Evolutionary conservation across 441 rosid species (phyloP).

Genomic region (Lagerstroemia fauriei): DNA sequence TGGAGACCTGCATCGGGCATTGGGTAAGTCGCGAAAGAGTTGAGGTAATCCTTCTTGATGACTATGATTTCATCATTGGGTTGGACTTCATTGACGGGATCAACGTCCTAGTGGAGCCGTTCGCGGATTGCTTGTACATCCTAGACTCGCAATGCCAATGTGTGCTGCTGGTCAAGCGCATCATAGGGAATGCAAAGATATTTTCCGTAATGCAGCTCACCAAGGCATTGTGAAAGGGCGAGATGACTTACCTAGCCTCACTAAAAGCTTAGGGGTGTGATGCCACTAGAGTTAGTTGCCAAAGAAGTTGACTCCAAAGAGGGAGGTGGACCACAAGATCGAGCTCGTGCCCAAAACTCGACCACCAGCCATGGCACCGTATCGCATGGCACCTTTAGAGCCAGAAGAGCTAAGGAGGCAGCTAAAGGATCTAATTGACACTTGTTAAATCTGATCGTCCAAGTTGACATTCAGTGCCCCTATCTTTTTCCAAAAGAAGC

Average conservation of each 20-base stretch:
- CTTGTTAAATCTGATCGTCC: neutral
- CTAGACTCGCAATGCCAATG: neutral
- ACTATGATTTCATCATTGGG: too few relatives aligned
- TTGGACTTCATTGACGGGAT: too few relatives aligned
- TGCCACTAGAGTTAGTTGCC: neutral
- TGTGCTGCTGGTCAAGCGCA: neutral
- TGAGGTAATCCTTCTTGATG: too few relatives aligned
- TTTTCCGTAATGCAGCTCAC: neutral
- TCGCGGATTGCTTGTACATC: too few relatives aligned
- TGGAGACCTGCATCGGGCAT: too few relatives aligned
- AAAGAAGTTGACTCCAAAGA: neutral
- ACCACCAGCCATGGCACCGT: neutral
- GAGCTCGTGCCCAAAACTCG: neutral
- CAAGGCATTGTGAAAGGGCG: neutral
- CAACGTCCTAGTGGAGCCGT: too few relatives aligned
- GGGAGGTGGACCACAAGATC: slow-evolving; percentile 9
- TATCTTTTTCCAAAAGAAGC: neutral
- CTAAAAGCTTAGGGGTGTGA: neutral
- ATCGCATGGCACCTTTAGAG: neutral
- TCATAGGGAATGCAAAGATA: neutral
- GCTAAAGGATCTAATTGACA: neutral
- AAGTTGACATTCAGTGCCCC: neutral
- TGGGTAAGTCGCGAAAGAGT: too few relatives aligned
- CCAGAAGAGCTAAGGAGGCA: neutral
- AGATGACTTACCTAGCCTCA: neutral